Base-by-base conservation (phyloP, 148 eudicot species). In the Arctostaphylos glauca region DNA sequence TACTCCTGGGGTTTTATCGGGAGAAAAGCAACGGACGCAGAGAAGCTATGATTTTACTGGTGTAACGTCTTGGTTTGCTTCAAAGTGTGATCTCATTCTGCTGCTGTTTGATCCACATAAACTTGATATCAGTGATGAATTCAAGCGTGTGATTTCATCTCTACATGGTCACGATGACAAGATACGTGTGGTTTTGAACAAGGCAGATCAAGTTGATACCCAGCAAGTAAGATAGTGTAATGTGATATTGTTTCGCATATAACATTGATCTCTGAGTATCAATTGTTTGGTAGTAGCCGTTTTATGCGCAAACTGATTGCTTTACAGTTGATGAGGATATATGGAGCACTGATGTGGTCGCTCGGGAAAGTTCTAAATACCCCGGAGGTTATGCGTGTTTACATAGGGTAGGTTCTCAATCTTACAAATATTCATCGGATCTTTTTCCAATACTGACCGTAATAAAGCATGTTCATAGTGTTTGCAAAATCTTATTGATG, bases 281-380 rank as follows among this genome's bases (percentile, higher is more conserved):
- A 2, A 5, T 0, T 47, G 55, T 46, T 19, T 60, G 72, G 76
- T 68, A 10, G 59, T 52, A 25, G 75, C 72, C 53, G 31, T 58
- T 46, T 75, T 25, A 82, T 52, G 38, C 75, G 74, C 72, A 64
- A 60, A 19, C 70, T 31, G 16, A 41, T 14, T 68, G 74, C 19
- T 68, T 31, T 89, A 90, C 84, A 96, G 99, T 91, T 96, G 48
- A 96, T 96, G 99, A 89, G 99, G 88, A 98, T 94, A 14, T 96
- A 94, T 89, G 99, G 99, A 76, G 99, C 99, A 52, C 83, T 96
- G 87, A 96, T 96, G 99, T 96, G 99, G 99, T 96, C 99, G 49
- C 94, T 96, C 64, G 99, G 99, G 66, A 96, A 96, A 87, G 99
- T 96, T 78, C 88, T 96, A 48, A 94, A 96, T 80, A 96, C 99